These are phyloP conservation scores for Penicillium lagena DNA, from an alignment of 495 filamentous ascomycete species.

Conservation along the genomic window DNA sequence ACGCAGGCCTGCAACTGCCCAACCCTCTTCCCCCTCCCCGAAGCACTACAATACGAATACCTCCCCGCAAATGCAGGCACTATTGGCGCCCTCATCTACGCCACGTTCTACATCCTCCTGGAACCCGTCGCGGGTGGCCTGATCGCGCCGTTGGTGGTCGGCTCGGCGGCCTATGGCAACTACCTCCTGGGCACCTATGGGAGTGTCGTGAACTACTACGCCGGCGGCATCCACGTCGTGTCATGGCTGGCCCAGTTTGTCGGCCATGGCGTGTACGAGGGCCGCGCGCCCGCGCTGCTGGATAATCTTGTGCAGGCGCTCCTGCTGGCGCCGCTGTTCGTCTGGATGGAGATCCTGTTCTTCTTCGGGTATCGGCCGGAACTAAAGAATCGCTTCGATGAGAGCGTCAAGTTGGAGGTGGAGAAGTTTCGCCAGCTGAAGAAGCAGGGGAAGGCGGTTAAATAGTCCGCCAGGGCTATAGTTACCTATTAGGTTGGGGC, in stretches of 20 bases:
- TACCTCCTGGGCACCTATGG: conserved; percentile 64
- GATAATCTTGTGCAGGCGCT: conserved; percentile 89
- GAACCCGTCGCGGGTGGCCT: conserved; percentile 84
- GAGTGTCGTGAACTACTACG: conserved; percentile 60
- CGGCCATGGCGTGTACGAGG: conserved; percentile 86
- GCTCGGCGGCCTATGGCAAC: conserved; percentile 65
- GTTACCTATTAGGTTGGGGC: neutral
- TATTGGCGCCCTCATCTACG: conserved; percentile 63
- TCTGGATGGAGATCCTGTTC: conserved; percentile 95
- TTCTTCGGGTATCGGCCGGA: conserved; percentile 84
- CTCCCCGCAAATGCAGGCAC: conserved; percentile 80
- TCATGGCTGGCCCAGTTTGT: conserved; percentile 86
- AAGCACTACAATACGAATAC: conserved; percentile 62
- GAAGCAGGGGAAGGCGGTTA: conserved; percentile 13
- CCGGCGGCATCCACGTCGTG: conserved; percentile 58
- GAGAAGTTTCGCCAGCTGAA: conserved; percentile 31
- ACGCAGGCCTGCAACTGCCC: conserved; percentile 70
- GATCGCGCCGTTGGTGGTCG: conserved; percentile 67
- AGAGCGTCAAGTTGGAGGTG: conserved; percentile 62
- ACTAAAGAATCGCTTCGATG: conserved; percentile 70
- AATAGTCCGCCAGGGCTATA: neutral
- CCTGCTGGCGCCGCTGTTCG: conserved; percentile 95
- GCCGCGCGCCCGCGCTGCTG: conserved; percentile 77
- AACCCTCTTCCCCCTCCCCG: conserved; percentile 61
- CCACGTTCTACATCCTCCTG: conserved; percentile 79